These are phyloP conservation scores for Fistulina hepatica DNA, from an alignment of 1,284 basidiomycete genomes.

Conservation along the genomic window DNA sequence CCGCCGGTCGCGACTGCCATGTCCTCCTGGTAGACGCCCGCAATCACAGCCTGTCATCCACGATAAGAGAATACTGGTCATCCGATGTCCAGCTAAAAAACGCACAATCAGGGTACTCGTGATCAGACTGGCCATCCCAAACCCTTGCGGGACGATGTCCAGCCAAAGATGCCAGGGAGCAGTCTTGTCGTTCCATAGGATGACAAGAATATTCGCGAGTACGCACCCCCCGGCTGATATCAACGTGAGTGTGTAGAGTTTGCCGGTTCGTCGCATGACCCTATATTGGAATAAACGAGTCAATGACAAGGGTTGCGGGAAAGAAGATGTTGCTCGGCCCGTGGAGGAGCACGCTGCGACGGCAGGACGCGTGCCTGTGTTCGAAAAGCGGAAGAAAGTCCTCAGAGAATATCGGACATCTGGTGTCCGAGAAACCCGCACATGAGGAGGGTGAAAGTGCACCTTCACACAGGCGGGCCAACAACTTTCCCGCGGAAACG, in stretches of 20 bases:
- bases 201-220: conserved; percentile 44
- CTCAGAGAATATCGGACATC: neutral
- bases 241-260: conserved; percentile 65
- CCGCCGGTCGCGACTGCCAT: conserved; percentile 82
- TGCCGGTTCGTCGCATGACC: conserved; percentile 76
- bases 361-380: too few relatives aligned
- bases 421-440: too few relatives aligned
- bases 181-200: conserved; percentile 53
- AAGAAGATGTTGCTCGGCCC: neutral
- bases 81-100: conserved; percentile 8
- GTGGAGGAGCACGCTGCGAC: neutral
- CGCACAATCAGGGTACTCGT: conserved; percentile 62
- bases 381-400: too few relatives aligned
- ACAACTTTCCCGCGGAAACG: too few relatives aligned
- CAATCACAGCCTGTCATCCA: conserved; percentile 63
- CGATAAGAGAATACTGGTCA: conserved; percentile 7
- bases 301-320: conserved; percentile 5
- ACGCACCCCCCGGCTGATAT: conserved; percentile 43
- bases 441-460: too few relatives aligned
- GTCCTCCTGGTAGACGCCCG: conserved; percentile 69
- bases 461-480: too few relatives aligned
- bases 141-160: conserved; percentile 67
- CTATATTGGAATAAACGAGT: conserved; percentile 35
- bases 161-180: conserved; percentile 60
- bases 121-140: conserved; percentile 75